Percentiles rank a stretch among this genome's conserved stretches.
Conservation (phyloP, 768 basidiomycete species). For the Termitomyces sp. region DNA sequence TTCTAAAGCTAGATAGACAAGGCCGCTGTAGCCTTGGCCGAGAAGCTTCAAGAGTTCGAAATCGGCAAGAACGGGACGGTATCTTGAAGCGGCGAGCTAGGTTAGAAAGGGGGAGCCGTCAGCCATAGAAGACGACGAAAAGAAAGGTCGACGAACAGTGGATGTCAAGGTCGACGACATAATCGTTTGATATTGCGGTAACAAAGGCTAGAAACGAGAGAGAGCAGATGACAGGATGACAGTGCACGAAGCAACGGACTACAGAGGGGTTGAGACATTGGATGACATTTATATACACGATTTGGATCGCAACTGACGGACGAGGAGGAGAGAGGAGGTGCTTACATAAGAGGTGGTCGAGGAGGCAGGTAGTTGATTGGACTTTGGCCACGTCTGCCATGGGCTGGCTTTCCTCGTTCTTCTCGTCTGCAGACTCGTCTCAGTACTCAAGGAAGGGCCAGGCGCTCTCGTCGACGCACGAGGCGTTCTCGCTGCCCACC, state of each 20-base stretch:
- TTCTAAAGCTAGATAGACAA: conserved; percentile 6
- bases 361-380: background rate
- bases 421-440: conserved; percentile 43
- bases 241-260: background rate
- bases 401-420: conserved; percentile 74
- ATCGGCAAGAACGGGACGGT: background rate
- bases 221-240: background rate
- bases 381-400: conserved; percentile 31
- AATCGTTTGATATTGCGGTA: no score
- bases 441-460: conserved; percentile 55
- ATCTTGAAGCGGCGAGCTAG: background rate
- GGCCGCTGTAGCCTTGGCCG: conserved; percentile 1
- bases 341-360: conserved; percentile 5
- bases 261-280: background rate
- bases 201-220: background rate
- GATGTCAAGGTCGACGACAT: background rate
- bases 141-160: background rate
- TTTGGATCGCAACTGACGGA: background rate
- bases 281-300: background rate
- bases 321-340: background rate
- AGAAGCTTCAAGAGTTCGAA: conserved; percentile 5
- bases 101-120: background rate
- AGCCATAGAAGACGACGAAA: background rate
- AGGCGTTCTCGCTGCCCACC: conserved; percentile 84
- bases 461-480: conserved; percentile 75